Base-by-base conservation (phyloP, 2,329 filamentous ascomycete genomes). In the Neurospora sp. region DNA sequence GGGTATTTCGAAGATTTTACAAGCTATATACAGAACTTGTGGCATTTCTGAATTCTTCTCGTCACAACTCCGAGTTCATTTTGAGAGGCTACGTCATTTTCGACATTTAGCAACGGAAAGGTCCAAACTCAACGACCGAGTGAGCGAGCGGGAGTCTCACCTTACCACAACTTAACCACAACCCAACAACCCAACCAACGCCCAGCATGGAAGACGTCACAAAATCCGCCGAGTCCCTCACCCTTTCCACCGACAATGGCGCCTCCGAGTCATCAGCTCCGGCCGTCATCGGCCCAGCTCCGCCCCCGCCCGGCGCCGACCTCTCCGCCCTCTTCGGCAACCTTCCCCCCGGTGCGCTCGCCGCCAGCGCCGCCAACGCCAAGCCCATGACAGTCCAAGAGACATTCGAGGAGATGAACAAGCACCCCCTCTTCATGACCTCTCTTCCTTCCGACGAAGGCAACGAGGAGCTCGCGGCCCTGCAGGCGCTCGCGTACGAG, bases 351-450 rank as follows among this genome's bases (percentile, higher is more conserved):
- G 0, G 79, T 81, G 68, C 81, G 87, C 33, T 83, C 85, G 3
- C 84, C 85, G 80, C 77, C 3, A 78, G 82, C 69, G 80, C 81
- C 28, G 74, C 79, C 73, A 77, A 77, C 70, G 76, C 76, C 33
- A 57, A 57, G 12, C 46, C 46, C 23, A 85, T 84, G 79, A 84
- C 85, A 4, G 80, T 84, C 2, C 85, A 87, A 43, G 86, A 88
- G 75, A 83, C 88, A 40, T 78, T 85, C 70, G 83, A 83, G 10
- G 86, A 88, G 67, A 80, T 89, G 57, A 87, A 87, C 78, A 83
- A 84, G 77, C 86, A 84, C 39, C 96, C 96, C 6, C 86, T 99
- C 43, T 99, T 99, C 84, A 99, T 99, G 96, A 98, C 93, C 38
- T 90, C 92, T 74, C 85, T 97, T 40, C 92, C 68, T 19, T 38